These are phyloP conservation scores for cucumber (Cucumis sativus) DNA, from an alignment of 306 rosid genomes.

Conservation along the genomic window DNA sequence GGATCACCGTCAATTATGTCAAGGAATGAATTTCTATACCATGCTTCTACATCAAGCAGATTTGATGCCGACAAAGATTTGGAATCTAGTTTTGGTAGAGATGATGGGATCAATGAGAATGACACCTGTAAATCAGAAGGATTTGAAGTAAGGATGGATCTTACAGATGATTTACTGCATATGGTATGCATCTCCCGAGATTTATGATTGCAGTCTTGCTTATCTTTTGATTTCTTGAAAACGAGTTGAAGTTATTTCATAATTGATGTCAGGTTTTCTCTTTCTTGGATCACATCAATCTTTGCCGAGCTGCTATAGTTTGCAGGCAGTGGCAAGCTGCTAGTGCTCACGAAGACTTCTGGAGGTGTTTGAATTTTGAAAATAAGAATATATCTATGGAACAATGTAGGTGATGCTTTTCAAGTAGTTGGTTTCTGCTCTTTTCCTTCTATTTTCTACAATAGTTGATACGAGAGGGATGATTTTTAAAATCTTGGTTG, in stretches of 20 bases:
- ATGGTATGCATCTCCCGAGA: constrained; percentile 38
- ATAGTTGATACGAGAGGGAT: neutral
- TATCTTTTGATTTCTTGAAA: neutral
- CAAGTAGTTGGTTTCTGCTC: neutral
- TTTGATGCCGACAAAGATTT: constrained; percentile 23
- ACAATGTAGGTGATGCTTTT: constrained; percentile 57
- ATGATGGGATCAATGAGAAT: constrained; percentile 30
- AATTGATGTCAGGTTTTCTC: constrained; percentile 62
- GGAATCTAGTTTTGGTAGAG: constrained; percentile 31
- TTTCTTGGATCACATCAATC: constrained; percentile 80
- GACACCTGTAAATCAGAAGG: constrained; percentile 42
- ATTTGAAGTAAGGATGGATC: constrained; percentile 79
- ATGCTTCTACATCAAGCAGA: constrained; percentile 25
- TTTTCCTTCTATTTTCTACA: neutral
- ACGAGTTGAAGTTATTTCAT: neutral
- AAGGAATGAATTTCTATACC: constrained; percentile 28
- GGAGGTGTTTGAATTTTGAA: constrained; percentile 86
- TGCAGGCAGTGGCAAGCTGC: constrained; percentile 93
- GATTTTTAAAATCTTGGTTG: neutral
- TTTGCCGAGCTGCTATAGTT: constrained; percentile 87
- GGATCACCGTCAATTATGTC: constrained; percentile 21
- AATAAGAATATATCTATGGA: constrained; percentile 71
- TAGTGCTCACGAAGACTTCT: constrained; percentile 96
- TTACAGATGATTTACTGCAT: constrained; percentile 88
- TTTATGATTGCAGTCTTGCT: neutral